Evolutionary conservation across 176 grass and related monocot species (phyloP).

Genomic region (Eleusine coracana): DNA sequence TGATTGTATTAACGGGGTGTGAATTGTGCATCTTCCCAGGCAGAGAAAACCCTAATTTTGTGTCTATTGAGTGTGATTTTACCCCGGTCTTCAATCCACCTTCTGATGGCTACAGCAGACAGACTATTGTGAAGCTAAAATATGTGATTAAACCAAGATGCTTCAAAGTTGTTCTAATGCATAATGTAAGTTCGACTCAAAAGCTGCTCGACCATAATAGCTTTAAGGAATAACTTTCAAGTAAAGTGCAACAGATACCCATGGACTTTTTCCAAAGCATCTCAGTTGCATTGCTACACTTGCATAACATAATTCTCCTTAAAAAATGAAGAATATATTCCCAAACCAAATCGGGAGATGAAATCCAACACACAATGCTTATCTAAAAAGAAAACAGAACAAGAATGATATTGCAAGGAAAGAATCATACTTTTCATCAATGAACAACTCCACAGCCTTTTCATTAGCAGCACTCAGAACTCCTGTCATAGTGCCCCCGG

Average conservation of each 20-base stretch:
- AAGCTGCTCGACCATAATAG: slow-evolving; percentile 37
- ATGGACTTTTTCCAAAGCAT: slow-evolving; percentile 31
- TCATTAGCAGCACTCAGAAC: slow-evolving; percentile 98
- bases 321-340: slow-evolving; percentile 33
- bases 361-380: slow-evolving; percentile 26
- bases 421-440: slow-evolving; percentile 77
- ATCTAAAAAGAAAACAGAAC: neutral
- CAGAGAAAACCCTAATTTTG: neutral
- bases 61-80: neutral
- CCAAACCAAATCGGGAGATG: slow-evolving; percentile 30
- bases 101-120: neutral
- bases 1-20: slow-evolving; percentile 4
- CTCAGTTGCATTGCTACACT: slow-evolving; percentile 4
- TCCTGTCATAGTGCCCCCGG: slow-evolving; percentile 98
- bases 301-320: slow-evolving; percentile 17
- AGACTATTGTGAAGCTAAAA: slow-evolving; percentile 9
- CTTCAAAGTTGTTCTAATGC: slow-evolving; percentile 4
- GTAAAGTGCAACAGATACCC: slow-evolving; percentile 29
- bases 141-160: slow-evolving; percentile 34
- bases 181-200: slow-evolving; percentile 9
- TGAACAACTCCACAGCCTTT: slow-evolving; percentile 98
- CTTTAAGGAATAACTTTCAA: slow-evolving; percentile 35
- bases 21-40: neutral
- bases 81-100: neutral
- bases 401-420: neutral